Evolutionary conservation across 495 filamentous ascomycete genomes (phyloP), one percentile per base, ranked within the genome.

Genomic region (Hypoxylon lenormandii): DNA sequence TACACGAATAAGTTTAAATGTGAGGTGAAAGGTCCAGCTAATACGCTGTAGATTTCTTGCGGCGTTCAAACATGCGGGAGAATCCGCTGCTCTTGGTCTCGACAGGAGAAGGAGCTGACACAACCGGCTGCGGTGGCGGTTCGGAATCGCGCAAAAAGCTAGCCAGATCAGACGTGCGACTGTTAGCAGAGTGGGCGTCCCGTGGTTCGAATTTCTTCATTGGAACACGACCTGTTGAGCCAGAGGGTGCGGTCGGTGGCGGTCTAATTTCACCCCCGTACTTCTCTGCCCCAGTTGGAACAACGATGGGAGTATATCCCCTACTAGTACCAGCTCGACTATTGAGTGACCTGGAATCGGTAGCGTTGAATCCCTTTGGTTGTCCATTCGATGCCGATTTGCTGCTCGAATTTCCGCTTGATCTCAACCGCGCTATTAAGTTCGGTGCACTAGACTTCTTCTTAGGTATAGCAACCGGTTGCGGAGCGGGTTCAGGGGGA

Each of bases 121-220:
- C 64, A 21, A 64, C 49, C 49, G 72, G 53, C 36, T 64, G 59
- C n/a, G 76, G 73, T 21, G 91, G 91, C n/a, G 92, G 92, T 16
- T 85, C 91, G 19, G 90, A 91, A 62, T 89, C 90, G 40, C 85
- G 87, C 12, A 97, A 79, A 76, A 96, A 96, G 66, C 91, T 90
- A 2, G 92, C 92, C 55, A 96, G 77, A 28, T 93, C 92, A 40
- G 86, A 86, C 2, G 91, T 93, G 82, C 64, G 69, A 65, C 62
- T 62, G 60, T 40, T 79, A 51, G 19, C 73, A 53, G 78, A 78
- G 6, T 78, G 73, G 7, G 84, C 79, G 13, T 87, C 84, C 26
- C 84, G 77, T 4, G 85, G 80, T 69, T 85, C 81, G 55, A 82
- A 85, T 54, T 72, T 83, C 76, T 82, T 87, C 79, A 84, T 83